A percentile compares a stretch with the other conserved stretches of the same genome.
phyloP scores from a whole-genome alignment of 208 protist species.

The Crithidia sp. region DNA sequence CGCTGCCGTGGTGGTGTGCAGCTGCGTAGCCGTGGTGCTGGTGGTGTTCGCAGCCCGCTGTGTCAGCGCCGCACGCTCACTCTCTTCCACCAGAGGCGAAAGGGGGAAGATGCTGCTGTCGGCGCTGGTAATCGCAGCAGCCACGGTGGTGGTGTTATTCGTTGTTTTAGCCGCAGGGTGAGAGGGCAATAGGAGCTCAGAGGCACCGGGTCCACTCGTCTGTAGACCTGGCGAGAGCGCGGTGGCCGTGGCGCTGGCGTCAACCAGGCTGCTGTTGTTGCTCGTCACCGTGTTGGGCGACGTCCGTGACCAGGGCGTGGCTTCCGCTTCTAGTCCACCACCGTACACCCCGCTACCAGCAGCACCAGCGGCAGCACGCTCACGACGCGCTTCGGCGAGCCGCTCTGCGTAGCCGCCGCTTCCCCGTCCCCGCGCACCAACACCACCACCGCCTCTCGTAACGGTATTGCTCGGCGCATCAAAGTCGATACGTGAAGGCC shows the following conservation, averaged over 20 bases:
- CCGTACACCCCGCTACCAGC: not conserved
- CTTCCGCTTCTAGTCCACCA: not conserved
- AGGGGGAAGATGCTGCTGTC: not conserved
- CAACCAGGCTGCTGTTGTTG: constrained; percentile 10
- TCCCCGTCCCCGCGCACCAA: not conserved
- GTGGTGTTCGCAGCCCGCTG: not conserved
- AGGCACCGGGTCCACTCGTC: constrained; percentile 12
- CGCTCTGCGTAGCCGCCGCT: constrained; percentile 24
- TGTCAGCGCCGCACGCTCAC: not conserved
- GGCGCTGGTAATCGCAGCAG: not conserved
- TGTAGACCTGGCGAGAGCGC: not conserved
- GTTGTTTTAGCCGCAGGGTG: not conserved
- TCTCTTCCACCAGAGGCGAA: constrained; percentile 8
- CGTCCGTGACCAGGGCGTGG: constrained; percentile 16
- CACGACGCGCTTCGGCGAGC: constrained; percentile 17
- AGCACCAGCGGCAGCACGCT: not conserved
- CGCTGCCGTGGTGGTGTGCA: not conserved
- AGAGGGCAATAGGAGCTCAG: constrained; percentile 23
- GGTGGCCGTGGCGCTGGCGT: not conserved
- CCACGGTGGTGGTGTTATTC: not conserved
- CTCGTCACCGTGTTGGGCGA: constrained; percentile 2
- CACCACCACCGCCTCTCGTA: too few species aligned
- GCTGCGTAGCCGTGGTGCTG: constrained; percentile 4
- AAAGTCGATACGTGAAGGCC: constrained; percentile 13
- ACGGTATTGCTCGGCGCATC: not conserved